Percentiles rank a stretch among this genome's conserved stretches.
These are phyloP conservation scores for Phytophthora pinifolia DNA, from an alignment of 352 stramenopile genomes.

Conservation along the genomic window DNA sequence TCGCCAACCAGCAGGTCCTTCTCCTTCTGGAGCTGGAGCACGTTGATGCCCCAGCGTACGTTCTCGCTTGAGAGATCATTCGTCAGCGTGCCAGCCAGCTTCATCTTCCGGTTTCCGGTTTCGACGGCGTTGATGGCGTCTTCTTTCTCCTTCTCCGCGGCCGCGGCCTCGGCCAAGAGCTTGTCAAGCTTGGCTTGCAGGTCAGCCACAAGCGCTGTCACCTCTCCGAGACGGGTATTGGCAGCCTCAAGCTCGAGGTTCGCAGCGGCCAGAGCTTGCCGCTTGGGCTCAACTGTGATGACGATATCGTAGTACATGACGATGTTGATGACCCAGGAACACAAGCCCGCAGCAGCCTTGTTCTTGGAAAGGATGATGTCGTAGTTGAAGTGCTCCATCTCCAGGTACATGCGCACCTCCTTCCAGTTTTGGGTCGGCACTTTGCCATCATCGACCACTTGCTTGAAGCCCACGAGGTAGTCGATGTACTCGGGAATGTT, in stretches of 20 bases:
- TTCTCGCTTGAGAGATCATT: conserved; percentile 96
- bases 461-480: conserved; percentile 93
- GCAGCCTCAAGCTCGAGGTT: conserved; percentile 91
- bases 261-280: conserved; percentile 88
- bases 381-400: conserved; percentile 95
- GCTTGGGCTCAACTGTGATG: conserved; percentile 94
- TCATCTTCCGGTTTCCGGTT: conserved; percentile 93
- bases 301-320: conserved; percentile 97
- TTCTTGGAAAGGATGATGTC: conserved; percentile 96
- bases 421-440: conserved; percentile 93
- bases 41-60: conserved; percentile 93
- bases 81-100: conserved; percentile 94
- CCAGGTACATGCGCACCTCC: conserved; percentile 92
- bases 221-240: conserved; percentile 87
- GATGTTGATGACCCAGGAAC: conserved; percentile 96
- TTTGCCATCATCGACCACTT: conserved; percentile 92
- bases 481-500: conserved; percentile 97
- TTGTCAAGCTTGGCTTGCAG: conserved; percentile 93
- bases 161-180: conserved; percentile 87
- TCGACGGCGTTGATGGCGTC: conserved; percentile 92
- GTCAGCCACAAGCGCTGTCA: conserved; percentile 91
- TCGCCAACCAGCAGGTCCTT: conserved; percentile 93
- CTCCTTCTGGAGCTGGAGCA: conserved; percentile 90
- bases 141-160: conserved; percentile 93
- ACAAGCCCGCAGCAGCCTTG: conserved; percentile 92